Evolutionary conservation across 2,329 filamentous ascomycete genomes (phyloP), one percentile per base, ranked within the genome.

Genomic region (Fusarium fracticaudum): DNA sequence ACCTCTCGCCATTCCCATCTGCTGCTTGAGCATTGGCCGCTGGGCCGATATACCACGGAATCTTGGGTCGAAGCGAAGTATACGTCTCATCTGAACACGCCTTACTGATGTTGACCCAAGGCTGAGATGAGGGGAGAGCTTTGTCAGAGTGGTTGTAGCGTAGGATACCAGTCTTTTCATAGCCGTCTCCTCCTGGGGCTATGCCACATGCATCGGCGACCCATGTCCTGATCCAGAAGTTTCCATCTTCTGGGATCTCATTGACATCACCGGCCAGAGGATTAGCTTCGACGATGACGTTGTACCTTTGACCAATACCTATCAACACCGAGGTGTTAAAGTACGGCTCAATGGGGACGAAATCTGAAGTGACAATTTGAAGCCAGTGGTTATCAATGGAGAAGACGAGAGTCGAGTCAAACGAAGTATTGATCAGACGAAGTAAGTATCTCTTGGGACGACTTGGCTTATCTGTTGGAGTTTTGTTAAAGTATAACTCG

Each of bases 141-240:
- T 41, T 69, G 17, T 67, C 70, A 7, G 38, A 48, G 15, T 57
- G 33, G 1, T 77, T 58, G 5, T 77, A 77, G 0, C 75, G 67
- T 1, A 77, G 35, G 2, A 77, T 76, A 0, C 75, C 75, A 3
- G 62, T 76, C 35, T 47, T 43, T 13, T 77, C 75, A n/a, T 77
- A 76, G 2, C 64, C 60, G 5, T 55, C n/a, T 4, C 50, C 54
- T 20, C 64, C 71, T 0, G 75, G 64, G 1, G 4, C 1, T 8
- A 53, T 47, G 3, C 65, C 73, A 20, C 61, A 69, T 2, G 14
- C 2, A 13, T 59, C 13, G 8, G 57, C 17, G 1, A 72, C 12
- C 73, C 71, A 66, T 2, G 75, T 77, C 17, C 75, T 72, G 11
- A 77, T 77, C 75, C 73, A 77, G 35, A 69, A 77, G n/a, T 77